These are phyloP conservation scores for Phycomyces blakesleeanus DNA, from an alignment of 192 early-diverging fungal genomes.

Conservation along the genomic window DNA sequence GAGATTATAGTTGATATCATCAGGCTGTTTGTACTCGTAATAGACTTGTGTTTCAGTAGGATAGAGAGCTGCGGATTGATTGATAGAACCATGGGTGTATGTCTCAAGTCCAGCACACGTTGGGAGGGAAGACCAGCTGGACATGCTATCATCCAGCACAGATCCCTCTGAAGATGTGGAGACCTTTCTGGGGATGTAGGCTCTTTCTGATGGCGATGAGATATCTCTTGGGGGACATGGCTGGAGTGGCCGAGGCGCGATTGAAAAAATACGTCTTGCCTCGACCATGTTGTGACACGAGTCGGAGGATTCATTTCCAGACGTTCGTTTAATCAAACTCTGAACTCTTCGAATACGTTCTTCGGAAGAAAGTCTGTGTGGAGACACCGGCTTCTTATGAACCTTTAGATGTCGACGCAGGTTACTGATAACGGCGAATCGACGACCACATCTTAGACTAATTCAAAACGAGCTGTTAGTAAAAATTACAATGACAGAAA, in stretches of 20 bases:
- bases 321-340: conserved; percentile 8
- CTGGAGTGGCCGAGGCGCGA: too few relatives aligned
- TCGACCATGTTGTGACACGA: neutral
- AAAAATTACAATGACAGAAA: neutral
- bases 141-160: too few relatives aligned
- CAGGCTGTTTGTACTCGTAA: neutral
- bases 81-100: neutral
- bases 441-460: conserved; percentile 44
- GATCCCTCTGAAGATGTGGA: too few relatives aligned
- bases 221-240: too few relatives aligned
- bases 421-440: conserved; percentile 63
- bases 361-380: conserved; percentile 8
- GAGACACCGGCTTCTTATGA: conserved; percentile 21
- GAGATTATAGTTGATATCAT: neutral
- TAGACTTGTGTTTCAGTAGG: neutral
- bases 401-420: conserved; percentile 55
- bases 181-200: too few relatives aligned
- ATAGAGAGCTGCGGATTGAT: neutral
- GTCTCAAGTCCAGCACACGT: neutral
- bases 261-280: too few relatives aligned
- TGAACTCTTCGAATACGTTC: conserved; percentile 8
- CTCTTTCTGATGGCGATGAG: too few relatives aligned
- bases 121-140: too few relatives aligned
- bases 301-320: neutral
- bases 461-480: neutral